Evolutionary conservation across 176 grass and related monocot genomes (phyloP), one percentile per base, ranked within the genome.

Genomic region (Eragrostis nindensis): DNA sequence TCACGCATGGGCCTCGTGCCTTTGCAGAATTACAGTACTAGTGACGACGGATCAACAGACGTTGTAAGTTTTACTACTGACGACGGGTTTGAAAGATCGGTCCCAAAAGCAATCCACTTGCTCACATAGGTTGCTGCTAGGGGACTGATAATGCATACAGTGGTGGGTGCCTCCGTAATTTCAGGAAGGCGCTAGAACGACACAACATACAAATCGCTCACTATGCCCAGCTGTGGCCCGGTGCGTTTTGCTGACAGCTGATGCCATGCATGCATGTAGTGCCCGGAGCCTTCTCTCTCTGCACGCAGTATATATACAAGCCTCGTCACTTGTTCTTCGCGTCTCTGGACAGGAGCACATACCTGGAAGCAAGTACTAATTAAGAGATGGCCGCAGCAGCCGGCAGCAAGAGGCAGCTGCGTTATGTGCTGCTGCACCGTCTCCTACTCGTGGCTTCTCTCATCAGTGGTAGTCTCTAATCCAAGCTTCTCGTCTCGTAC

Each of bases 101-200:
- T 36, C 1, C 1, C 32, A 36, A 36, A 36, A 36, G 4, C 1
- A 36, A 36, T 36, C 32, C 32, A 36, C 32, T 36, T 36, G 32
- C 32, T 4, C 32, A 36, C 2, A 36, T 36, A 36, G 32, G 32
- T 36, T 36, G 32, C 32, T 36, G 32, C 32, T 36, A 36, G 32
- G 32, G 32, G 61, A 39, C 30, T 65, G 63, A 40, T 13, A 36
- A 29, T 68, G 66, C 18, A 39, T 39, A 21, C 21, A 5, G 21
- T 6, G 1, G n/a, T 47, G 41, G 24, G 75, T 41, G 14, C 5
- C 49, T 25, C 32, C 2, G 71, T 82, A 67, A 88, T 78, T 67
- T 46, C 5, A 9, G 47, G 86, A 88, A 88, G 68, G 2, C 10
- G 59, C 80, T 73, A 13, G 80, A 88, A 66, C 22, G 49, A 49